Evolutionary conservation across 2,329 filamentous ascomycete species (phyloP).

Genomic region (Oidium heveae): DNA sequence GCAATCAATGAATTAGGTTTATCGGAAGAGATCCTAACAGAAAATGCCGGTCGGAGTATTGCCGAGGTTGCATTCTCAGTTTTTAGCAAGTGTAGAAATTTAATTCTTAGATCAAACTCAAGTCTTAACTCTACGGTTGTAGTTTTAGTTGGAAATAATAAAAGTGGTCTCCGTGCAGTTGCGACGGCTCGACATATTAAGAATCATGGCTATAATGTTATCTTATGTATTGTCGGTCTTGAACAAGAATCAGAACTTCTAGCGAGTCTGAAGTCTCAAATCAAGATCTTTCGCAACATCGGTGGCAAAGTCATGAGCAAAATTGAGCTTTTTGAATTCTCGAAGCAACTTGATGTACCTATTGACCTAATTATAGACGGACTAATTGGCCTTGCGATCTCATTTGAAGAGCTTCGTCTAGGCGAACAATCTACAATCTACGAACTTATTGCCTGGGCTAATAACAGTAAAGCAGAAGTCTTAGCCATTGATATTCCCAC

Average conservation of each 20-base stretch:
- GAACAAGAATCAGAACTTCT: slow-evolving; percentile 62
- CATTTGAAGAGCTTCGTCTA: slow-evolving; percentile 68
- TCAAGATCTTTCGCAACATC: slow-evolving; percentile 62
- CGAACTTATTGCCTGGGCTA: slow-evolving; percentile 82
- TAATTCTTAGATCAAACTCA: slow-evolving; percentile 14
- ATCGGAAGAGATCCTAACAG: slow-evolving; percentile 71
- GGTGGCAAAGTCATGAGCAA: slow-evolving; percentile 47
- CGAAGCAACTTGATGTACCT: slow-evolving; percentile 31
- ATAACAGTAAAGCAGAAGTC: slow-evolving; percentile 59
- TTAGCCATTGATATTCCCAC: slow-evolving; percentile 80
- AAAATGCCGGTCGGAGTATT: slow-evolving; percentile 73
- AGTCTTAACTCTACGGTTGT: slow-evolving; percentile 23
- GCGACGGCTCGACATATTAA: slow-evolving; percentile 69
- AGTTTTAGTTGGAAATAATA: slow-evolving; percentile 87
- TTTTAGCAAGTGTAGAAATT: slow-evolving; percentile 21
- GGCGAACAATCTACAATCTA: slow-evolving; percentile 66
- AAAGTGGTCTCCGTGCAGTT: slow-evolving; percentile 61
- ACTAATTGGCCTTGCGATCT: slow-evolving; percentile 60
- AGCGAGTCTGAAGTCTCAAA: slow-evolving; percentile 55
- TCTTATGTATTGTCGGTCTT: slow-evolving; percentile 63
- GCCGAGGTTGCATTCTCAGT: slow-evolving; percentile 57
- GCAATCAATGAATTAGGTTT: slow-evolving; percentile 70
- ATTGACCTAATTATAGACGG: slow-evolving; percentile 74
- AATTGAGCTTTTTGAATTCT: slow-evolving; percentile 32
- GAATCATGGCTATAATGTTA: slow-evolving; percentile 56